A percentile compares a stretch with the other conserved stretches of the same genome.
Conservation (phyloP, 257 asterid species). For the Przewalskia tangutica region DNA sequence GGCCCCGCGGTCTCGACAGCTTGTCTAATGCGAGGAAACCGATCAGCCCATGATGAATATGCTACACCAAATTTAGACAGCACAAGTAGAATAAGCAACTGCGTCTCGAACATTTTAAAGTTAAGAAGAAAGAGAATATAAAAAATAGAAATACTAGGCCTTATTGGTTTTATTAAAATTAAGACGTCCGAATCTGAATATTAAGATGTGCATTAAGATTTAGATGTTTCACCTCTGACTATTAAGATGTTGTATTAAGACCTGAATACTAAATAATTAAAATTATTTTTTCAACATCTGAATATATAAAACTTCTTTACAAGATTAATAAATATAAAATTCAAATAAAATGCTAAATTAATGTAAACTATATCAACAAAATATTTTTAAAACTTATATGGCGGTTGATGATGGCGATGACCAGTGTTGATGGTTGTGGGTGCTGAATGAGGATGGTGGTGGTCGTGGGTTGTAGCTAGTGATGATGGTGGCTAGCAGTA, state of each 20-base stretch:
- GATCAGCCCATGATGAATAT: slow-evolving; percentile 58
- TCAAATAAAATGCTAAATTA: not conserved
- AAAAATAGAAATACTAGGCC: not conserved
- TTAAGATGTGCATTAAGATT: not conserved
- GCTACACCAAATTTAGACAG: slow-evolving; percentile 26
- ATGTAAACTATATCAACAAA: not conserved
- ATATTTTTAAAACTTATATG: not conserved
- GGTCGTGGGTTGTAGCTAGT: not conserved
- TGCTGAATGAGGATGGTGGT: not conserved
- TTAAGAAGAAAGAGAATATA: not conserved
- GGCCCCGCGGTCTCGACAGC: slow-evolving; percentile 35
- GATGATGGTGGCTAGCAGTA: not conserved
- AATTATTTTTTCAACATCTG: not conserved
- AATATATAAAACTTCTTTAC: not conserved
- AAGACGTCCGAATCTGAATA: not conserved
- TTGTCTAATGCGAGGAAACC: slow-evolving; percentile 49
- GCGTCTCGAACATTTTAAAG: not conserved
- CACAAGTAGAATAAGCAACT: not conserved
- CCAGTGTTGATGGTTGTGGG: not conserved
- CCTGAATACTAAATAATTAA: not conserved
- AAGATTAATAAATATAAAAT: not conserved
- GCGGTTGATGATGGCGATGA: not conserved
- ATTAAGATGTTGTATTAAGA: not conserved
- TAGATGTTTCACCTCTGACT: not conserved
- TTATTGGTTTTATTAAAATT: not conserved